Conservation (phyloP, 129 eudicot genomes). For the Chrysanthemum makinoi region DNA sequence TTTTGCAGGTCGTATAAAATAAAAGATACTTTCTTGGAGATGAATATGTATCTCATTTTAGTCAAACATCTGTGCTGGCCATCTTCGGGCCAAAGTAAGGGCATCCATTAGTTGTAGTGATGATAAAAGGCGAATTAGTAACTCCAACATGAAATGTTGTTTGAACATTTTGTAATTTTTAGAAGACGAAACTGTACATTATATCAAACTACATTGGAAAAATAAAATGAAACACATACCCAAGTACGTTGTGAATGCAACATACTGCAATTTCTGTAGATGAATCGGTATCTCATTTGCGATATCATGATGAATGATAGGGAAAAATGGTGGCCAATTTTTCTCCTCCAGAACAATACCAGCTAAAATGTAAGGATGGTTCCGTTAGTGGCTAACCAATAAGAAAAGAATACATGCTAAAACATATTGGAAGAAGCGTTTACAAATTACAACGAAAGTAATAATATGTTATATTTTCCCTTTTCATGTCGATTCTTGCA, state of each 20-base stretch:
- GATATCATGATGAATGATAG: constrained; percentile 94
- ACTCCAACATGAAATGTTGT: background rate
- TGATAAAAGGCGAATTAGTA: background rate
- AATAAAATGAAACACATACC: constrained; percentile 44
- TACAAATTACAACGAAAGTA: too few species aligned
- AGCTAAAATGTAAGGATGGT: constrained; percentile 55
- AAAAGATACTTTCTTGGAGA: background rate
- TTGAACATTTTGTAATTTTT: background rate
- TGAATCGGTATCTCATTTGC: constrained; percentile 94
- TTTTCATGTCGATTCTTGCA: too few species aligned
- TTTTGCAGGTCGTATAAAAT: background rate
- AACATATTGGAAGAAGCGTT: background rate
- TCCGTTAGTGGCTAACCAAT: constrained; percentile 15
- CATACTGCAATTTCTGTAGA: constrained; percentile 83
- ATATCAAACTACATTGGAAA: background rate
- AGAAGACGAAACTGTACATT: background rate
- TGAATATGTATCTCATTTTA: background rate
- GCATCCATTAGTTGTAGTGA: background rate
- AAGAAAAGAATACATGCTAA: background rate
- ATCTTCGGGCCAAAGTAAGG: background rate
- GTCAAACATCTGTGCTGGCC: background rate
- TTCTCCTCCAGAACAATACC: constrained; percentile 97
- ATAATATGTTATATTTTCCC: too few species aligned
- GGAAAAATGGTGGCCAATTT: constrained; percentile 98
- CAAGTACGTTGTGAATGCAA: constrained; percentile 84